Base-by-base conservation (phyloP, 2,329 filamentous ascomycete genomes). In the Rasamsonia emersonii region DNA sequence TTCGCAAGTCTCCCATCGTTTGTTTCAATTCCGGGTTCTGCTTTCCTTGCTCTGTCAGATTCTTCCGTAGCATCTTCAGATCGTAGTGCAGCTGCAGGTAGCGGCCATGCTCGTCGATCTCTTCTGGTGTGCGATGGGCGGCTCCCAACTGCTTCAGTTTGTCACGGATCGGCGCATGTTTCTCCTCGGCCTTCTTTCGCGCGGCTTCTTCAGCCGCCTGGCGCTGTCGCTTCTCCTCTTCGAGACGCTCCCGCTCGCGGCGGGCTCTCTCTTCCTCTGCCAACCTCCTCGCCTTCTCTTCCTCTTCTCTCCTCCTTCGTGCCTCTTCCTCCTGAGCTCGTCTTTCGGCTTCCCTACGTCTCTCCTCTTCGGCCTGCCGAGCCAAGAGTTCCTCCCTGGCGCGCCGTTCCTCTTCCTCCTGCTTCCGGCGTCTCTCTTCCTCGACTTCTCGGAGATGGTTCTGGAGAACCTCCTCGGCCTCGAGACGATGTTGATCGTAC, bases 1-100 rank as follows among this genome's bases (percentile, higher is more conserved):
- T 69, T 24, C 84, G 71, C 67, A 83, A 76, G 33, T 85, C 74
- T 19, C 82, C 80, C 50, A 85, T 70, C 20, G 73, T 70, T 31
- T 69, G 66, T 54, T 84, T 85, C 17, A 86, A 59, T 2, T 50
- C 57, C 42, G 54, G 46, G 54, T 79, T 73, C 14, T 64, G 61
- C 45, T 76, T 75, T 4, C 67, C 67, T 44, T 78, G 67, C 3
- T 68, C 59, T 2, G 52, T 49, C 32, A 82, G 59, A 20, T 70
- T 67, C 37, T 73, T 53, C 9, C 75, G 64, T 42, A 77, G 56
- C 5, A 62, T 49, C 49, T 79, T 93, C 15, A 93, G 66, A 24
- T 73, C 74, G 38, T 74, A 66, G 49, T 89, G 83, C 16, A 91
- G 56, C 14, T 65, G 58, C 2, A 70, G 47, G 44, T 75, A 76